phyloP scores from a whole-genome alignment of 2,329 filamentous ascomycete species.

The Capronia americana region DNA sequence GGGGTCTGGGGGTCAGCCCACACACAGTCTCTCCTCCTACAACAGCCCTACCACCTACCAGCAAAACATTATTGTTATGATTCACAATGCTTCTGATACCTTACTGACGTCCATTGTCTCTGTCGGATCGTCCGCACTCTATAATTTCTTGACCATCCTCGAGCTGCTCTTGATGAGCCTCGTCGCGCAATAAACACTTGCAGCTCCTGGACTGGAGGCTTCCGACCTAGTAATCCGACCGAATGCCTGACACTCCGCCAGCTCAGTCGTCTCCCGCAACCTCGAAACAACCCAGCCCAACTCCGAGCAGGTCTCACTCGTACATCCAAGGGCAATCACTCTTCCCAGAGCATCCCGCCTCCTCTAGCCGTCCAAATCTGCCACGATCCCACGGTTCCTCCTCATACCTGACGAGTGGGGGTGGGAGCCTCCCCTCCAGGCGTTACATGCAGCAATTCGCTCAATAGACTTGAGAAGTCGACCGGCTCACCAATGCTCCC shows the following conservation, averaged over 20 bases:
- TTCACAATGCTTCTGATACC: constrained; percentile 32
- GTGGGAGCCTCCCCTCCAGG: constrained; percentile 60
- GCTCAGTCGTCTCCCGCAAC: constrained; percentile 63
- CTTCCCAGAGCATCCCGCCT: constrained; percentile 42
- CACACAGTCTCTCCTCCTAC: constrained; percentile 28
- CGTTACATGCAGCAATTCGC: constrained; percentile 82
- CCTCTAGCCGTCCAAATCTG: constrained; percentile 54
- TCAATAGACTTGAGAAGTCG: constrained; percentile 72
- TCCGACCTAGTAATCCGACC: constrained; percentile 39
- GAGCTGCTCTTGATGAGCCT: constrained; percentile 39
- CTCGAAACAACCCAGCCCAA: constrained; percentile 60
- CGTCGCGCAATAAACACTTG: constrained; percentile 27
- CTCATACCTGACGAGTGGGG: constrained; percentile 64
- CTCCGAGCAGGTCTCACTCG: constrained; percentile 58
- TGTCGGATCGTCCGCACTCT: constrained; percentile 25
- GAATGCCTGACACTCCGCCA: constrained; percentile 60
- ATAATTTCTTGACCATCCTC: constrained; percentile 26
- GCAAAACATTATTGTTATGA: constrained; percentile 31
- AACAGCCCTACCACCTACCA: constrained; percentile 28
- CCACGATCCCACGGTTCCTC: constrained; percentile 65
- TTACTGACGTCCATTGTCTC: constrained; percentile 29
- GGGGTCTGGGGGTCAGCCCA: too few relatives aligned
- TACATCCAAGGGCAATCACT: constrained; percentile 46
- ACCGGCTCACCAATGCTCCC: constrained; percentile 63
- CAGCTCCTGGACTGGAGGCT: constrained; percentile 33